These are phyloP conservation scores for Calonectria honghensis DNA, from an alignment of 2,329 filamentous ascomycete species.

Conservation along the genomic window DNA sequence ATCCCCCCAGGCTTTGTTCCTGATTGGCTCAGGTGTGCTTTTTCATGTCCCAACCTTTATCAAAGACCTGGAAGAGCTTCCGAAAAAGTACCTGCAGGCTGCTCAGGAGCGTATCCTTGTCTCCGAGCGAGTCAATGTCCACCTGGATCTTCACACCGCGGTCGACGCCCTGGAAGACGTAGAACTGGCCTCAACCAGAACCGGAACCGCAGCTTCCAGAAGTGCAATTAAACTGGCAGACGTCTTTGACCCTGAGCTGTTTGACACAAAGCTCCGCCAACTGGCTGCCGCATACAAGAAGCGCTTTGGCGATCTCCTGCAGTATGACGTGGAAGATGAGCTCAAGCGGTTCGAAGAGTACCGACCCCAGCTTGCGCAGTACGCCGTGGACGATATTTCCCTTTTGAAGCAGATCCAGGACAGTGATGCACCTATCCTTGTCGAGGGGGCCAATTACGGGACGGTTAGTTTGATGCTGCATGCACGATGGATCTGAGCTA, in stretches of 20 bases:
- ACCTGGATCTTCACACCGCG: slow-evolving; percentile 77
- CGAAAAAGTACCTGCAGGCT: slow-evolving; percentile 59
- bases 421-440: slow-evolving; percentile 11
- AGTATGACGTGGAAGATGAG: slow-evolving; percentile 39
- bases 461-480: slow-evolving; percentile 7
- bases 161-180: slow-evolving; percentile 80
- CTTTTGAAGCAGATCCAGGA: slow-evolving; percentile 32
- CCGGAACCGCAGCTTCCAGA: slow-evolving; percentile 63
- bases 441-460: slow-evolving; percentile 36
- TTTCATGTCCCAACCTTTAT: slow-evolving; percentile 42
- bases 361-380: slow-evolving; percentile 22
- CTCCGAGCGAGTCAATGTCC: slow-evolving; percentile 76
- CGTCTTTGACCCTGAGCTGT: slow-evolving; percentile 78
- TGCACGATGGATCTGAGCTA: background rate
- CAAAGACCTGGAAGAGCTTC: slow-evolving; percentile 59
- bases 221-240: slow-evolving; percentile 79
- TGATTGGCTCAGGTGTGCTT: slow-evolving; percentile 38
- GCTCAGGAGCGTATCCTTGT: slow-evolving; percentile 72
- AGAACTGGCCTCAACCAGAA: slow-evolving; percentile 60
- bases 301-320: slow-evolving; percentile 70
- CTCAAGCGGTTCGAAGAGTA: slow-evolving; percentile 29
- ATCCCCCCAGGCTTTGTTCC: slow-evolving; percentile 30
- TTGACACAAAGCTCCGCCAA: slow-evolving; percentile 77
- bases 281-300: slow-evolving; percentile 79
- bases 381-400: slow-evolving; percentile 15